phyloP scores from a whole-genome alignment of 2,329 filamentous ascomycete genomes.

The Hymenoscyphus linearis region DNA sequence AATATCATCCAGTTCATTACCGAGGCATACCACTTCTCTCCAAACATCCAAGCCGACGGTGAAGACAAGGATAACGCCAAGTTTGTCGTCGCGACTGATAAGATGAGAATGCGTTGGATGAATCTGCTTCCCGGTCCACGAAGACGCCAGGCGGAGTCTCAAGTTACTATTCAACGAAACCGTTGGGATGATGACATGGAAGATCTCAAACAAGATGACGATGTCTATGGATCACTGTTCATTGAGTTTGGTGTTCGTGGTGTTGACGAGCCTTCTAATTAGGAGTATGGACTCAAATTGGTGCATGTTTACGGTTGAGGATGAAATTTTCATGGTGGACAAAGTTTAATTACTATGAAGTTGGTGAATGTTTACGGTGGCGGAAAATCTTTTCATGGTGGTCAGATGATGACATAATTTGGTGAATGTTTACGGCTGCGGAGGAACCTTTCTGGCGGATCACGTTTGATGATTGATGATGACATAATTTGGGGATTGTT shows the following conservation, averaged over 20 bases:
- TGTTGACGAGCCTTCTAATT: background rate
- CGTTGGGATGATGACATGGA: background rate
- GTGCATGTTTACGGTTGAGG: too few relatives aligned
- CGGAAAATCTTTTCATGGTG: too few relatives aligned
- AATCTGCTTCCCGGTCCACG: background rate
- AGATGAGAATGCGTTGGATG: background rate
- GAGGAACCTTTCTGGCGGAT: too few relatives aligned
- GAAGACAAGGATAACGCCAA: background rate
- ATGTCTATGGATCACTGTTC: background rate
- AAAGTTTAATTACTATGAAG: too few relatives aligned
- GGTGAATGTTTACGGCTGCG: too few relatives aligned
- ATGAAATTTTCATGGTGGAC: too few relatives aligned
- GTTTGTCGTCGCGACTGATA: background rate
- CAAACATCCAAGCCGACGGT: background rate
- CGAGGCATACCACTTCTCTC: background rate
- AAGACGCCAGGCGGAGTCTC: background rate
- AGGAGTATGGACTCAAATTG: too few relatives aligned
- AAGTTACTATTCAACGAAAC: background rate
- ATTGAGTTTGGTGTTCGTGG: background rate
- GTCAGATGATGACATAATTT: too few relatives aligned
- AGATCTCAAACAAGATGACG: background rate
- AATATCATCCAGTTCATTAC: background rate
- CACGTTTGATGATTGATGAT: too few relatives aligned
- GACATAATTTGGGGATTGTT: too few relatives aligned
- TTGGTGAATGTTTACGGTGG: too few relatives aligned